Evolutionary conservation across 768 basidiomycete genomes (phyloP).

Genomic region (Multifurca ochricompacta): DNA sequence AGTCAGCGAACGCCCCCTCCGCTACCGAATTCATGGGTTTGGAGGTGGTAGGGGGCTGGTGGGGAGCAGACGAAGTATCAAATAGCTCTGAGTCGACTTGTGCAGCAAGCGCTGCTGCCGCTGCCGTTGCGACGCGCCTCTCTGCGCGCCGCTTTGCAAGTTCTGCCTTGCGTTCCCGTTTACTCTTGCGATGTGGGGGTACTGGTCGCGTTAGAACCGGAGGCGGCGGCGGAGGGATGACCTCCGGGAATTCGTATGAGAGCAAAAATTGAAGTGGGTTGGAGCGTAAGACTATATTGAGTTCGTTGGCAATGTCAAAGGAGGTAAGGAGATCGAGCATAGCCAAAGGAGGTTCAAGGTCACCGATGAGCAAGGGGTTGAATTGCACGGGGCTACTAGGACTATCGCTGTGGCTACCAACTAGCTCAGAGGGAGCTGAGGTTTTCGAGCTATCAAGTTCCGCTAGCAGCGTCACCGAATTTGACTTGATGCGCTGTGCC

Average conservation of each 20-base stretch:
- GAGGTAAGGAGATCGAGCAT: conserved; percentile 51
- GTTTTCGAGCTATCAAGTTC: conserved; percentile 32
- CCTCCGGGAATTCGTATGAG: conserved; percentile 52
- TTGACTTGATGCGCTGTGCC: conserved; percentile 54
- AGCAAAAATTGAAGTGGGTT: conserved; percentile 63
- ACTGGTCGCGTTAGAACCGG: conserved; percentile 41
- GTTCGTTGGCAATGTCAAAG: conserved; percentile 44
- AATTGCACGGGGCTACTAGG: neutral
- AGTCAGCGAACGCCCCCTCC: conserved; percentile 3
- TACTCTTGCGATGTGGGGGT: conserved; percentile 31
- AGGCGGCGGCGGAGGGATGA: conserved; percentile 55
- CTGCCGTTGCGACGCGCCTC: neutral
- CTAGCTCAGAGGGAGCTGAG: conserved; percentile 7
- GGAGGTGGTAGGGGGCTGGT: conserved; percentile 37
- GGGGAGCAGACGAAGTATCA: conserved; percentile 39
- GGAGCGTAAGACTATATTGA: conserved; percentile 46
- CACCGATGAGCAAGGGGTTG: conserved; percentile 38
- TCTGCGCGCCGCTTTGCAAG: conserved; percentile 10
- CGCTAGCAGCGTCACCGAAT: conserved; percentile 35
- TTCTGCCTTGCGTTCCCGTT: conserved; percentile 17
- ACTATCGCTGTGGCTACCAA: neutral
- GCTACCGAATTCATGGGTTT: neutral
- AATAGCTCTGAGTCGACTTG: conserved; percentile 22
- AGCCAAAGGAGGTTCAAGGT: conserved; percentile 64
- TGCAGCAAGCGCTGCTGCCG: neutral